Base-by-base conservation (phyloP, 2,329 filamentous ascomycete species). In the Didymosphaeria variabile region DNA sequence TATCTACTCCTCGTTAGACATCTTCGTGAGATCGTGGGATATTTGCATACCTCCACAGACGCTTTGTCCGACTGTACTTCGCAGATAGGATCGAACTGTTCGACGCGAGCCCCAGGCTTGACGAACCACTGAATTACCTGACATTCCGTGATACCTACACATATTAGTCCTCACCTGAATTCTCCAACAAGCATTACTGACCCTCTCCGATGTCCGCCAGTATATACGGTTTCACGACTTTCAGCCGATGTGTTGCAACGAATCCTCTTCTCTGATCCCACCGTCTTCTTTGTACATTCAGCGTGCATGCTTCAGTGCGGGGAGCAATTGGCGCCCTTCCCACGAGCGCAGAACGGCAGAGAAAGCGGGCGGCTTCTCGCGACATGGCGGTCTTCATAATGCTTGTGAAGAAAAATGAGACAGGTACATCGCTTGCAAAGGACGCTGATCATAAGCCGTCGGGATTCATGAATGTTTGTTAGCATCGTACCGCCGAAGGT, bases 71-170 rank as follows among this genome's bases (percentile, higher is more conserved):
- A 97, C 79, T 98, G 95, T 47, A 99, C 96, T 82, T 99, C 95
- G 81, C 95, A 99, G 50, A 99, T 86, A 62, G 94, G 95, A 70
- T 96, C 95, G 86, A 97, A 99, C 82, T 99, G 94, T 82, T 99
- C 94, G 71, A 99, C 94, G 60, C 91, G 90, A 38, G 95, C 95
- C 60, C 94, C 94, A 53, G 96, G 93, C 80, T 97, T 91, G 67
- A 99, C 94, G 78, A 98, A 99, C 95, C 95, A 99, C 83, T 99
- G 95, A 73, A 98, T 98, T 73, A 99, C 92, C 80, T 99, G 95
- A 75, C 95, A 97, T 82, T 99, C 95, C 76, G 95, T 94, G 73
- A 98, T 99, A 58, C 95, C 95, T 95, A 57, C 57, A 45, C 54
- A 70, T 55, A 50, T 60, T 40, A 69, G 67, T 57, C 55, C 26